Base-by-base conservation (phyloP, 805 yeast species). In the Nakazawaea molendinolei region DNA sequence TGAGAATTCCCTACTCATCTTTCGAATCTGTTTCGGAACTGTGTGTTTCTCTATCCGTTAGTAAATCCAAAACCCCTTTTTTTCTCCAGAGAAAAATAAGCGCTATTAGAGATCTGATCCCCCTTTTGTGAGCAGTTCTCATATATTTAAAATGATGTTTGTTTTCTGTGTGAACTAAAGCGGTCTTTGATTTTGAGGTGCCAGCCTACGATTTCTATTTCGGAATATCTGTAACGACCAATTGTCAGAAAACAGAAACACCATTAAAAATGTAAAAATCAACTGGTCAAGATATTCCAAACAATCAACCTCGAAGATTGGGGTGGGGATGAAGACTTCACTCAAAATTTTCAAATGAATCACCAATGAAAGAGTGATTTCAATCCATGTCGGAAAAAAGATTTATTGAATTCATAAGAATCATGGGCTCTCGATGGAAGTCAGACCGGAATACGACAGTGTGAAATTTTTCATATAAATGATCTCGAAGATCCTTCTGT, bases 41-140 rank as follows among this genome's bases (percentile, higher is more conserved):
- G 14, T 28, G 8, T 6, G 19, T 17, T 28, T 20, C 8, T 5
- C 5, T 16, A 5, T 5, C 8, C 4, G 12, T 17, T 9, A n/a
- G n/a, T n/a, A n/a, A n/a, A n/a, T n/a, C n/a, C n/a, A n/a, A n/a
- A n/a, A n/a, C n/a, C n/a, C n/a, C n/a, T n/a, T n/a, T n/a, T n/a
- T n/a, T n/a, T n/a, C n/a, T n/a, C n/a, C n/a, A n/a, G n/a, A n/a
- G n/a, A n/a, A n/a, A n/a, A n/a, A n/a, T n/a, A n/a, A n/a, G n/a
- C n/a, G n/a, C n/a, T n/a, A n/a, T n/a, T n/a, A n/a, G n/a, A n/a
- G n/a, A n/a, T 15, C 18, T 13, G 14, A 13, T 19, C 27, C 17
- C 21, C 37, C 38, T 28, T 34, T 28, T 34, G 38, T 18, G 12
- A 23, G 28, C 38, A 34, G 28, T 17, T 34, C 17, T 17, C 38